Conservation (phyloP, 768 basidiomycete species). For the Galerina sulciceps region DNA sequence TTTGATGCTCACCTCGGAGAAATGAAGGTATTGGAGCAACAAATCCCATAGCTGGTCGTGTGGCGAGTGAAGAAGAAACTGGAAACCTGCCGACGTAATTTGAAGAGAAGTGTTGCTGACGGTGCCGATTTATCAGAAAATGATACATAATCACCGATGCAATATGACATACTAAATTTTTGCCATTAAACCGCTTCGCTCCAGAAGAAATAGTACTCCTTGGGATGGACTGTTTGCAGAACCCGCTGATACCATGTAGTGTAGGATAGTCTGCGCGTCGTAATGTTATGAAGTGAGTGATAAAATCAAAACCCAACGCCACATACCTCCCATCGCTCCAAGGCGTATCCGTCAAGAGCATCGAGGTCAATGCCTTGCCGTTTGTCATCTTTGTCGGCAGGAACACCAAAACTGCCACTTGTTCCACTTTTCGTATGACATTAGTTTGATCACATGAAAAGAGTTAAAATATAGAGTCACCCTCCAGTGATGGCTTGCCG, state of each 20-base stretch:
- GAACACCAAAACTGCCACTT: constrained; percentile 84
- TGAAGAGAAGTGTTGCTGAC: constrained; percentile 60
- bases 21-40: constrained; percentile 85
- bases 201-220: constrained; percentile 82
- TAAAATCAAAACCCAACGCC: neutral
- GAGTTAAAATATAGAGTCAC: constrained; percentile 42
- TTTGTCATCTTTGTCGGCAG: constrained; percentile 69
- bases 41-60: constrained; percentile 96
- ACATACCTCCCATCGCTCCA: constrained; percentile 89
- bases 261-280: constrained; percentile 79
- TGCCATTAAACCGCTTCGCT: constrained; percentile 87
- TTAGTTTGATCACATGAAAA: constrained; percentile 8
- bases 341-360: constrained; percentile 77
- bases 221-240: constrained; percentile 79
- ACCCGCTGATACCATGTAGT: constrained; percentile 97
- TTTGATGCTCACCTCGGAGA: constrained; percentile 68
- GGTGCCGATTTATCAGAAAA: constrained; percentile 16
- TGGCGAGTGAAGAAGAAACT: constrained; percentile 93
- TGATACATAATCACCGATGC: constrained; percentile 12
- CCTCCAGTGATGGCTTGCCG: constrained; percentile 88
- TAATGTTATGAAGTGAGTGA: neutral
- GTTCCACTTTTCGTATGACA: constrained; percentile 52
- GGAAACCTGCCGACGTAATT: constrained; percentile 95
- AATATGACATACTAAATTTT: constrained; percentile 55
- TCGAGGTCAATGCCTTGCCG: constrained; percentile 56